Base-by-base conservation (phyloP, 2,329 filamentous ascomycete genomes). In the Aspergillus costaricaensis region DNA sequence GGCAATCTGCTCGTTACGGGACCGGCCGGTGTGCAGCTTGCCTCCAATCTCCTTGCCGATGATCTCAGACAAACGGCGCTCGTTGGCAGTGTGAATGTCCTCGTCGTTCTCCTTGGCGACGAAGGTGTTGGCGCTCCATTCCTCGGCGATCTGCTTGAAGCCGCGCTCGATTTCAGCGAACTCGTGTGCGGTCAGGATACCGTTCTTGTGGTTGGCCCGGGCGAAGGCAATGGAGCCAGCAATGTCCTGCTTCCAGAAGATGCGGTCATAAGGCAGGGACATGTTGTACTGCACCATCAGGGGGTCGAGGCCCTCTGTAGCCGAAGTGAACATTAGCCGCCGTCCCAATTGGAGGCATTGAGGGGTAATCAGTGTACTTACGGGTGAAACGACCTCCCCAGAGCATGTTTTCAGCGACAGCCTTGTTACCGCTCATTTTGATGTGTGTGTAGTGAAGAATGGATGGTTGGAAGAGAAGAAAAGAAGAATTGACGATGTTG, bases 241-340 rank as follows among this genome's bases (percentile, higher is more conserved):
- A 68, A 96, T 92, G 70, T 96, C 91, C 74, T 95, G 86, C 62
- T 87, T 86, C 80, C 91, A 91, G 69, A 96, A 88, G 56, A 83
- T 82, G 66, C 88, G 86, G 77, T 96, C 92, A 77, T 90, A 93
- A 73, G 86, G 86, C 68, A 96, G 89, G 57, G 86, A 89, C 70
- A 88, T 88, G 76, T 96, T 96, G 82, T 94, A 96, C 67, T 89
- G 83, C 62, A 88, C 84, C 91, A 96, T 96, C 55, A 96, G 84
- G 57, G 91, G 91, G 78, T 96, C 91, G 67, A 94, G 86, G 68
- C 86, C 89, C 81, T 91, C 90, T 90, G 69, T 14, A 32, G 41
- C 25, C 19, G 27, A 50, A 69, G 44, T 49, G 52, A 57, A 62
- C 53, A 63, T 70, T 65, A 65, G 64, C 57, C 52, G 53, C 49